Base-by-base conservation (phyloP, 331 rosid species). In the Malus hybrid region DNA sequence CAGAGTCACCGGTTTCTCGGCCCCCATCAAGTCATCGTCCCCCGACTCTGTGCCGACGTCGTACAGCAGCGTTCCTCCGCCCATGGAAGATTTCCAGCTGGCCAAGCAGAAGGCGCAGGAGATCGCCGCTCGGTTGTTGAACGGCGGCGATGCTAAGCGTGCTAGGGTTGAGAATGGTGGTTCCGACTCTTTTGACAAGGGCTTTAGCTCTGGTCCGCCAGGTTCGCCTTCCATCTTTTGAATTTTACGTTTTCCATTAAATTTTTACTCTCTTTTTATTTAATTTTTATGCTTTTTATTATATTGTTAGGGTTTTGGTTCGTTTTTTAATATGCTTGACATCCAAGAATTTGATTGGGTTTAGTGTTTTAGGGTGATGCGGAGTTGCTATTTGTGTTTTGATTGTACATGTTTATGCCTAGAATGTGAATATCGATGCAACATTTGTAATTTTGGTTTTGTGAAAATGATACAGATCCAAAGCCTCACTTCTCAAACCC, bases 51-150 rank as follows among this genome's bases (percentile, higher is more conserved):
- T 70, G 2, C 92, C 89, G 5, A 69, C 87, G 0, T 81, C 91
- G 2, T 93, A 90, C 84, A 90, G 86, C 79, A 90, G 69, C 91
- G 97, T 88, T 5, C 91, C 93, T 6, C 90, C 86, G 3, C 91
- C 91, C 1, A 81, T 84, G 33, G 85, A 88, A 55, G 98, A 81
- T 66, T 80, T 93, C 76, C 84, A 87, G 70, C 85, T 88, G 31
- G 98, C 98, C 71, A 93, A 91, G 81, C 97, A 83, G 81, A 86
- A 87, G 2, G 98, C 98, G 14, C 98, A 93, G 82, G 98, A 91
- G 86, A 86, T 87, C 34, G 98, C 98, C 14, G 94, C 98, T 74
- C 96, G 98, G 2, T 81, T 93, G 76, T 84, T 81, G 72, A 88
- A 76, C 86, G 77, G 74, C 82, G 76, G 74, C 70, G 97, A 91